Evolutionary conservation across 495 filamentous ascomycete genomes (phyloP), one percentile per base, ranked within the genome.

Genomic region (Diplogelasinospora grovesii): DNA sequence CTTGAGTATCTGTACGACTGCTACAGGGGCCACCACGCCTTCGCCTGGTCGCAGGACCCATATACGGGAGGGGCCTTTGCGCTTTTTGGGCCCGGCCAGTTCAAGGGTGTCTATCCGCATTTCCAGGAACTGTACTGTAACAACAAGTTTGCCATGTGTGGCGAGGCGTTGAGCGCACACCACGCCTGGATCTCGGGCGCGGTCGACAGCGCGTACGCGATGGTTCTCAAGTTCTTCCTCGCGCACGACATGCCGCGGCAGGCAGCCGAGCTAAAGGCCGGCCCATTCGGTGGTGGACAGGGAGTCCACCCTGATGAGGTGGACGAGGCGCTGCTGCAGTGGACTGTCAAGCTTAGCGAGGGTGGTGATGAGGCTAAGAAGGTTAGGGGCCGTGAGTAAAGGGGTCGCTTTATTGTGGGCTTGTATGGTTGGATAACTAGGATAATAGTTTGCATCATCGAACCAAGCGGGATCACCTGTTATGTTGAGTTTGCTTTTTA

Each of bases 171-270:
- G 3, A 65, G 62, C 39, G 38, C 50, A 3, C 62, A 70, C n/a
- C 66, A 69, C 38, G 66, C 58, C 0, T 70, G 66, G 66, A 59
- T 70, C 30, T 52, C 54, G 1, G 65, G 64, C 3, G 53, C 64
- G 2, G 28, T 67, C 9, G 55, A 64, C 15, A 54, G 50, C 26
- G 47, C 43, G 5, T 44, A 44, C 5, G 21, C 21, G 33, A 27
- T 16, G 15, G 20, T 38, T 8, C 7, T 37, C 24, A 22, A 15
- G 4, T 44, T 20, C 18, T 5, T 36, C 13, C 14, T 24, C 10
- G 18, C 19, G 22, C 18, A 7, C 20, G 11, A 22, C 4, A 31
- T 37, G 5, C 20, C 16, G 22, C 18, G 21, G 9, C 9, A 28
- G 33, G 15, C 4, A 18, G 2, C 14, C n/a, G 21, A 19, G 33